Percentiles rank a stretch among this genome's conserved stretches.
phyloP scores from a whole-genome alignment of 495 filamentous ascomycete species.

The Aspergillus cavernicola region DNA sequence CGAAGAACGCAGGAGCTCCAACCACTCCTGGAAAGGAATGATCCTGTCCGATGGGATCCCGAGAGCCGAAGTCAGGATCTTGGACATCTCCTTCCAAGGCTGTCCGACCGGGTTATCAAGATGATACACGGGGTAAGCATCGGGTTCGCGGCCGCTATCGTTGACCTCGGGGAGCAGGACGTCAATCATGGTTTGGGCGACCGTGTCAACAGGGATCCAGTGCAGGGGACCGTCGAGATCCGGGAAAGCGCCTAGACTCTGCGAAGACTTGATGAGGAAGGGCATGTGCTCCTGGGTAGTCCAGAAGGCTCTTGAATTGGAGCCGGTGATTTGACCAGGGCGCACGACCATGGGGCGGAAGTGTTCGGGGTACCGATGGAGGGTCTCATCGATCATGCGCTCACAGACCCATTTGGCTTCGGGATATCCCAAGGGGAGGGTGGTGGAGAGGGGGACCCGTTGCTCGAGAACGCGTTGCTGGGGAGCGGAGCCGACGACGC shows the following conservation, averaged over 20 bases:
- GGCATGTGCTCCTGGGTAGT: slow-evolving; percentile 48
- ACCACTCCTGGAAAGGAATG: background rate
- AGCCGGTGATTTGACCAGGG: slow-evolving; percentile 49
- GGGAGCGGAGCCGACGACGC: slow-evolving; percentile 35
- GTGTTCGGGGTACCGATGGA: slow-evolving; percentile 26
- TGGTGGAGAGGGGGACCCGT: slow-evolving; percentile 21
- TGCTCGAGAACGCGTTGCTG: slow-evolving; percentile 26
- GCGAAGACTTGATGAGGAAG: slow-evolving; percentile 32
- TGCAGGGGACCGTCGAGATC: slow-evolving; percentile 28
- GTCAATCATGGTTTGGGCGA: slow-evolving; percentile 1
- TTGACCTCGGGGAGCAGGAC: background rate
- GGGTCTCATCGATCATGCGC: slow-evolving; percentile 4
- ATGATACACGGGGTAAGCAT: slow-evolving; percentile 41
- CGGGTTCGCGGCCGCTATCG: background rate
- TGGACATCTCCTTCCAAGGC: slow-evolving; percentile 10
- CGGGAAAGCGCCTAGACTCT: slow-evolving; percentile 38
- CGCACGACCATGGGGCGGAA: slow-evolving; percentile 35
- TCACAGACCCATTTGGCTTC: slow-evolving; percentile 47
- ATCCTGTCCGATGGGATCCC: background rate
- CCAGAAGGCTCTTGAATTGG: slow-evolving; percentile 42
- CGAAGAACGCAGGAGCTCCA: background rate
- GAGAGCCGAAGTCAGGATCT: background rate
- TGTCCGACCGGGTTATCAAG: slow-evolving; percentile 55
- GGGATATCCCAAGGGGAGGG: slow-evolving; percentile 43
- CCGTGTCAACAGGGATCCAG: slow-evolving; percentile 2